These are phyloP conservation scores for Aethionema arabicum DNA, from an alignment of 345 rosid species.

Conservation along the genomic window DNA sequence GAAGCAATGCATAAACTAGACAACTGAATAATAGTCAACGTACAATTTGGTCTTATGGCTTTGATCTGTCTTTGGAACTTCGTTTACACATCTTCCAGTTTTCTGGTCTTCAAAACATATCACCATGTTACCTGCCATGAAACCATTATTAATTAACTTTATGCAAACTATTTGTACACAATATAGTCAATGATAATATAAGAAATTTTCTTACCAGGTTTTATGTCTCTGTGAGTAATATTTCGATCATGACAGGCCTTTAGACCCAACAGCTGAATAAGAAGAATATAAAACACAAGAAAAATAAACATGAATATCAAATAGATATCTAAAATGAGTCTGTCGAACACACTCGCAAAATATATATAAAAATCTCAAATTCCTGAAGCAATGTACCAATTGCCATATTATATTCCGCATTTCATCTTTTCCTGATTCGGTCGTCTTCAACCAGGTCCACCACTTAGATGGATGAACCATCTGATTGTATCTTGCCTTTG, in stretches of 20 bases:
- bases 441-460: slow-evolving; percentile 97
- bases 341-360: slow-evolving; percentile 21
- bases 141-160: slow-evolving; percentile 23
- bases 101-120: slow-evolving; percentile 80
- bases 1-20: slow-evolving; percentile 20
- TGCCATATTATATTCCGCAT: slow-evolving; percentile 83
- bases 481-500: slow-evolving; percentile 51
- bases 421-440: slow-evolving; percentile 80
- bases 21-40: slow-evolving; percentile 16
- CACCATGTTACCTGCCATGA: slow-evolving; percentile 64
- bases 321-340: slow-evolving; percentile 2
- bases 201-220: slow-evolving; percentile 69
- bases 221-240: slow-evolving; percentile 93
- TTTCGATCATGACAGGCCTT: slow-evolving; percentile 94
- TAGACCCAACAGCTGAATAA: slow-evolving; percentile 68
- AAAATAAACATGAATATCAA: slow-evolving; percentile 8
- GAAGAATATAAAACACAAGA: slow-evolving; percentile 7
- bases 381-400: slow-evolving; percentile 50
- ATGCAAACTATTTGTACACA: too few relatives aligned
- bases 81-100: slow-evolving; percentile 75
- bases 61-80: slow-evolving; percentile 54
- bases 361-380: slow-evolving; percentile 22
- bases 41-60: slow-evolving; percentile 70
- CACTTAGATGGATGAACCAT: slow-evolving; percentile 82
- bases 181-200: background rate